Evolutionary conservation across 176 grass and related monocot species (phyloP).

Genomic region (Carex littledalei): DNA sequence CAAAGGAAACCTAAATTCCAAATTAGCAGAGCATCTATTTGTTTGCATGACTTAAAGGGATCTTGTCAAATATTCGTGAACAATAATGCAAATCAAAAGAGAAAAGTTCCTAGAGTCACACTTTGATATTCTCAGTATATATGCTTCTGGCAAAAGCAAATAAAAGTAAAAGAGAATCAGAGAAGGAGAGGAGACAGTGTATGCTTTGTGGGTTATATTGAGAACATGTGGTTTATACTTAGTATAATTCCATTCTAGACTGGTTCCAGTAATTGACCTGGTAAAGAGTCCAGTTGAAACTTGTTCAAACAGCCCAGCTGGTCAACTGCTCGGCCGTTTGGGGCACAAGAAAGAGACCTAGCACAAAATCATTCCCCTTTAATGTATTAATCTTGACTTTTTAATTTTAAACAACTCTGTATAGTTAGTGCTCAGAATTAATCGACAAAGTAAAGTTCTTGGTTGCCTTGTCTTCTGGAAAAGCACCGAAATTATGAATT

Average conservation of each 20-base stretch:
- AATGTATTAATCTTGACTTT: not conserved
- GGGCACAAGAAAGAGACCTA: not conserved
- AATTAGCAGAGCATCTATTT: not conserved
- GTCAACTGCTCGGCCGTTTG: not conserved
- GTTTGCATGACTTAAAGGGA: not conserved
- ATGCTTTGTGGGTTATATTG: not conserved
- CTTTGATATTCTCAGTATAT: not conserved
- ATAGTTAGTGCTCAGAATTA: not conserved
- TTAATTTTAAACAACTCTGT: not conserved
- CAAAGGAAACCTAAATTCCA: not conserved
- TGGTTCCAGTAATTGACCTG: not conserved
- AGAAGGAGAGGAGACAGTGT: not conserved
- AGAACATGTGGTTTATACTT: not conserved
- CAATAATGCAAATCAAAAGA: not conserved
- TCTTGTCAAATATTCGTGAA: not conserved
- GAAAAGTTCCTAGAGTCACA: not conserved
- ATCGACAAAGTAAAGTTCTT: not conserved
- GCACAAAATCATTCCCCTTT: too few species aligned
- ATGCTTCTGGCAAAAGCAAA: not conserved
- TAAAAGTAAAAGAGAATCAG: not conserved
- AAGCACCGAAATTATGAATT: not conserved
- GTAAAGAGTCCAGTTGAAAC: not conserved
- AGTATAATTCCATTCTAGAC: constrained; percentile 5
- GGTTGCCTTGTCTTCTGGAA: constrained; percentile 1
- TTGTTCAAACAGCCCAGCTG: not conserved